A percentile compares a stretch with the other conserved stretches of the same genome.
These are phyloP conservation scores for Lactarius deliciosus DNA, from an alignment of 768 basidiomycete genomes.

Conservation along the genomic window DNA sequence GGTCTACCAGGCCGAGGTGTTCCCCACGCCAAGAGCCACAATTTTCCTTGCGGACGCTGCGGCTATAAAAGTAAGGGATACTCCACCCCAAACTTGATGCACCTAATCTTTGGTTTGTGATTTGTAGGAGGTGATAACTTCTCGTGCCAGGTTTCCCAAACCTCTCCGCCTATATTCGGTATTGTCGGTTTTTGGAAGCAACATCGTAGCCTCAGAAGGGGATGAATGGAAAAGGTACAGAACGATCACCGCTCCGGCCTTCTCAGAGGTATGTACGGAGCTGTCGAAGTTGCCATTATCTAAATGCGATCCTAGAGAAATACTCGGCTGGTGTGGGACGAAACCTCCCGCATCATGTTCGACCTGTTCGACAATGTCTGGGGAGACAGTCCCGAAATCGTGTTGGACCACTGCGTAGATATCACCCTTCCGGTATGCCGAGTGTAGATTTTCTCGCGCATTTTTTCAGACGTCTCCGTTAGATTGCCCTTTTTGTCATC, in stretches of 20 bases:
- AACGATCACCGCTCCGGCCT: conserved; percentile 60
- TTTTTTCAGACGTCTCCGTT: not conserved
- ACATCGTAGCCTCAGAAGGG: conserved; percentile 64
- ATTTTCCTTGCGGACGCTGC: conserved; percentile 22
- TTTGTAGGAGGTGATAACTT: conserved; percentile 50
- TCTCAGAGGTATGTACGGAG: conserved; percentile 49
- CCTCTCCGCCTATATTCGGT: conserved; percentile 47
- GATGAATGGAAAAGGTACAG: conserved; percentile 66
- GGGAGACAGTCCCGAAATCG: conserved; percentile 42
- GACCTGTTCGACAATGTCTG: conserved; percentile 47
- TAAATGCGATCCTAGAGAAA: conserved; percentile 33
- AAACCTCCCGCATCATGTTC: conserved; percentile 36
- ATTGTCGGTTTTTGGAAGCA: conserved; percentile 54
- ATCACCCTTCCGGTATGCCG: conserved; percentile 52
- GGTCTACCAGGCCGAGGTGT: conserved; percentile 3
- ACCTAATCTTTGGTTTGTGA: conserved; percentile 5
- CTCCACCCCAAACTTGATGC: not conserved
- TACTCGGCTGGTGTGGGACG: conserved; percentile 43
- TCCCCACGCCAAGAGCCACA: not conserved
- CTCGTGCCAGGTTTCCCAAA: conserved; percentile 57
- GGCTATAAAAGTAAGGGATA: conserved; percentile 21
- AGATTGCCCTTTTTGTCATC: conserved; percentile 59
- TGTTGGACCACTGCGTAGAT: conserved; percentile 48
- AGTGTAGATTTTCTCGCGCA: too few relatives aligned
- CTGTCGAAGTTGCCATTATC: not conserved